A percentile compares a stretch with the other conserved stretches of the same genome.
These are phyloP conservation scores for Fibroporia radiculosa DNA, from an alignment of 768 basidiomycete genomes.

Conservation along the genomic window DNA sequence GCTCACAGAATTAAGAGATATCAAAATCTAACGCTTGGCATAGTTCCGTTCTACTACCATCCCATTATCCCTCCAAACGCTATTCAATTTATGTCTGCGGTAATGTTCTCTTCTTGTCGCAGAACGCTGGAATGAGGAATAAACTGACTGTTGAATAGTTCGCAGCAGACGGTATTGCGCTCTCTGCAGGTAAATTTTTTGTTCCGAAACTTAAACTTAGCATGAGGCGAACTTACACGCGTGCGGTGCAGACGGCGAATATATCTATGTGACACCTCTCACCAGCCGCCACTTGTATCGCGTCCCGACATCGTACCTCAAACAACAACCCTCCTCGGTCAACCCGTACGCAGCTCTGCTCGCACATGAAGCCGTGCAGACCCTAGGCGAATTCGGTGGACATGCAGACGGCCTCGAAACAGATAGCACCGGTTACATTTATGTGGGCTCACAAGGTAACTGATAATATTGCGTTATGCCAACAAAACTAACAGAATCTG, in stretches of 20 bases:
- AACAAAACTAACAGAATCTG: neutral
- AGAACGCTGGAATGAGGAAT: neutral
- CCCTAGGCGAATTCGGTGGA: conserved; percentile 7
- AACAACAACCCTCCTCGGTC: conserved; percentile 8
- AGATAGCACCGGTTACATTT: conserved; percentile 8
- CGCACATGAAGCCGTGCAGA: conserved; percentile 6
- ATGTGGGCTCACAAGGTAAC: conserved; percentile 8
- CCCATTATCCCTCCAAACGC: conserved; percentile 5
- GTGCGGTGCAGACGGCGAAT: conserved; percentile 7
- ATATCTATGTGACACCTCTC: conserved; percentile 8
- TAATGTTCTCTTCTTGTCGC: neutral
- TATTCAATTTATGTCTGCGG: neutral
- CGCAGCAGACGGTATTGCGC: conserved; percentile 14
- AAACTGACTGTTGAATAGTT: conserved; percentile 4
- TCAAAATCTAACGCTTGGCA: neutral
- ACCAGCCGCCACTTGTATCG: conserved; percentile 13
- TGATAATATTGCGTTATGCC: neutral
- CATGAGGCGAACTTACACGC: neutral
- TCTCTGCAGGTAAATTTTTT: conserved; percentile 8
- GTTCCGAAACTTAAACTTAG: neutral
- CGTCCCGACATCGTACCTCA: conserved; percentile 9
- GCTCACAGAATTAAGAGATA: neutral
- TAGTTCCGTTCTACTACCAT: conserved; percentile 9
- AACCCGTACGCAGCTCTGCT: conserved; percentile 8
- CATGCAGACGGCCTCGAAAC: conserved; percentile 13